Evolutionary conservation across 805 yeast species (phyloP), one percentile per base, ranked within the genome.

Genomic region (Debaryomyces maramus): DNA sequence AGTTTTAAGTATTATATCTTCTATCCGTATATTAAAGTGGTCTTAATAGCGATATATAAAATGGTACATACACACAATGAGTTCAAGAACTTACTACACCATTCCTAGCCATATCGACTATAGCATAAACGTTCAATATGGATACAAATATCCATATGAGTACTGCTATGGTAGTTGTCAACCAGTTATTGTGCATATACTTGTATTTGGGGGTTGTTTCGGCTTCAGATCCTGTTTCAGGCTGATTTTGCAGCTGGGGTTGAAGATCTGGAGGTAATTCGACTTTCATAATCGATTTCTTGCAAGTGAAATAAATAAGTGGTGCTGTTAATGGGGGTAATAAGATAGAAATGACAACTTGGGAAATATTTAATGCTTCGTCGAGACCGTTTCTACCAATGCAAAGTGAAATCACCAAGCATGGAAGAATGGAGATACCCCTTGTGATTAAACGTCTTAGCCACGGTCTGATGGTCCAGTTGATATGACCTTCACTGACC

Each of bases 311-410:
- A 55, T 81, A 89, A 34, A 89, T 78, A 55, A 89, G 68, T 5
- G 97, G 97, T 1, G 95, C 91, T 6, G 90, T 79, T 32, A 88
- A 72, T 48, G 89, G 83, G 7, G 97, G 97, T 42, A 89, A 71
- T 33, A 90, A 72, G 38, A 90, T 74, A 2, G 96, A 87, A 36
- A 89, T 70, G 1, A 87, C 81, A 14, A 89, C 93, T 63, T 89
- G 97, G 0, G 93, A 81, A n/a, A 86, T 80, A 53, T 88, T 89
- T 48, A 89, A 72, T 0, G 95, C 88, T 8, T 70, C 63, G 7
- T 81, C 70, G 39, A 89, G 66, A 1, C 96, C 97, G 30, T 70
- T 63, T 48, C 82, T 73, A 2, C 97, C 97, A 44, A 87, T 77
- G 30, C 79, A 68, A 4, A 83, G 61, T 5, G 88, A 85, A 45